These are phyloP conservation scores for Epithemia pelagica DNA, from an alignment of 108 stramenopile genomes.

Conservation along the genomic window DNA sequence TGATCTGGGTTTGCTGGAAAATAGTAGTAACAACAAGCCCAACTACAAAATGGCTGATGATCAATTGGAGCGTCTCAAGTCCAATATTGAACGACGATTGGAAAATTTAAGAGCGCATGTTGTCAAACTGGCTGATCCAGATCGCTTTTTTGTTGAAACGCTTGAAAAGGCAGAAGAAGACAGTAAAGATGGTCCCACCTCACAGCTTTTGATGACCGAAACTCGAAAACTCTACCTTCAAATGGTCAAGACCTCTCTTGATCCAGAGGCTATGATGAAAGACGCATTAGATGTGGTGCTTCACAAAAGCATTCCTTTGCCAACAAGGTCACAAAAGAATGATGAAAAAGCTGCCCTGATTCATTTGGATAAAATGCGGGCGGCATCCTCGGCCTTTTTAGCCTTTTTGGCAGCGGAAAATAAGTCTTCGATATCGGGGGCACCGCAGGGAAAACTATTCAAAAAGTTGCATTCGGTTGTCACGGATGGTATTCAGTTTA, in stretches of 20 bases:
- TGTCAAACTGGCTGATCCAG: constrained; percentile 56
- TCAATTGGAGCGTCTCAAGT: constrained; percentile 40
- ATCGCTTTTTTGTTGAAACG: constrained; percentile 55
- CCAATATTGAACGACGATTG: constrained; percentile 43
- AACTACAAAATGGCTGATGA: constrained; percentile 14
- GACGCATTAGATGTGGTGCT: constrained; percentile 31
- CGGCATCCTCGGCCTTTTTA: constrained; percentile 32
- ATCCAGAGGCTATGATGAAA: constrained; percentile 17
- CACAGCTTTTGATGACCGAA: constrained; percentile 17
- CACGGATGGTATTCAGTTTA: constrained; percentile 32
- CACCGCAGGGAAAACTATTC: constrained; percentile 17
- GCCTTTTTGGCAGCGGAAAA: constrained; percentile 20
- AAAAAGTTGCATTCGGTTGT: constrained; percentile 26
- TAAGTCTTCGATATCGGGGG: constrained; percentile 15
- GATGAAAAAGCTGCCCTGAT: constrained; percentile 23
- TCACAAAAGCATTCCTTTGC: constrained; percentile 34
- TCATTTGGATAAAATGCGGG: constrained; percentile 50
- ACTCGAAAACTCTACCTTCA: constrained; percentile 18
- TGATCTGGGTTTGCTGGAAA: constrained; percentile 36
- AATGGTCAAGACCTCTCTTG: constrained; percentile 3
- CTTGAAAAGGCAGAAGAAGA: constrained; percentile 38
- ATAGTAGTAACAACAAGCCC: neutral
- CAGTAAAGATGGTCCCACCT: constrained; percentile 13
- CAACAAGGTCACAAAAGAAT: constrained; percentile 27
- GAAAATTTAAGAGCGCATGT: constrained; percentile 65